Base-by-base conservation (phyloP, 768 basidiomycete genomes). In the Termitomyces sp. region DNA sequence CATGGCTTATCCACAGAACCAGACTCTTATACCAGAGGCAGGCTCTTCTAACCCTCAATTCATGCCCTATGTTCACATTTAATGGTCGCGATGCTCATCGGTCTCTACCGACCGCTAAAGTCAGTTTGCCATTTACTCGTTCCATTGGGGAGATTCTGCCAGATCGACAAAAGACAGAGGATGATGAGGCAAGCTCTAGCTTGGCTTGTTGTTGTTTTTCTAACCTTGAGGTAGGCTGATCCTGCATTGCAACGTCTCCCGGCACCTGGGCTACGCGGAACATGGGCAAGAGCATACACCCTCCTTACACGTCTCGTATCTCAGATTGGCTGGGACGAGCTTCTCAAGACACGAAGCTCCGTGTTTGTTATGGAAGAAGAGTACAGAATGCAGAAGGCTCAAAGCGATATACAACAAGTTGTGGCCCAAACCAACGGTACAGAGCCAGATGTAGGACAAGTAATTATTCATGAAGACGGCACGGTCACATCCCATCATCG, bases 311-410 rank as follows among this genome's bases (percentile, higher is more conserved):
- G 88, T 1, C 86, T 99, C 24, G 97, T 98, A 34, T 86, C 90
- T 0, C 88, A 93, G 63, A 95, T 99, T 64, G 97, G 97, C 0
- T 99, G 97, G 97, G 97, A 99, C 74, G 97, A 98, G 76, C 83
- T 98, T 3, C 81, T 99, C 58, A 95, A 95, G 77, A 90, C 92
- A 15, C 87, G 97, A 81, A 94, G 92, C 71, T 75, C 79, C 39
- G 97, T 99, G 15, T 98, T 99, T 72, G 97, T 99, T 42, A 99
- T 99, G 97, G 97, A 98, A 70, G 96, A 99, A 70, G 97, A 99
- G 70, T 99, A 99, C 70, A 83, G 97, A 39, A 90, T 92, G 86
- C 96, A 98, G 76, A 98, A 98, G 70, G 88, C 90, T 2, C 84
- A 90, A 6, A 76, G 70, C 2, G 92, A 95, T 31, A 77, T 89